A percentile compares a stretch with the other conserved stretches of the same genome.
Conservation (phyloP, 169 alveolate genomes). For the Plasmodium coatneyi region DNA sequence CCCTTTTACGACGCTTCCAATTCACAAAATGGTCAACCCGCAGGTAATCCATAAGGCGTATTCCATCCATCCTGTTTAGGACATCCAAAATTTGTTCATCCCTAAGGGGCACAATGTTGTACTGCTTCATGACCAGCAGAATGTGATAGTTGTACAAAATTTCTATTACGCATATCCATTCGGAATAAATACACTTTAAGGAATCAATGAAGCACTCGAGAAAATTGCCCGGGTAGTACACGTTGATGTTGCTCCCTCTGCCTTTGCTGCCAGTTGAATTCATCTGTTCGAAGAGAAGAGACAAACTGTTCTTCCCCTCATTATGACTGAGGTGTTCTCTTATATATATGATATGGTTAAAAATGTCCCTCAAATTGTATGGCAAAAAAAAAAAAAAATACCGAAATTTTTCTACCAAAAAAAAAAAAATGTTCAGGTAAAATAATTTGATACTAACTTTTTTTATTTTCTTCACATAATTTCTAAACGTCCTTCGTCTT, state of each 20-base stretch:
- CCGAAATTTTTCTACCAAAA: conserved; percentile 42
- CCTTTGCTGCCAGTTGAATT: conserved; percentile 2
- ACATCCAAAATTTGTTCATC: conserved; percentile 45
- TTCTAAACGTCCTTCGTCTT: conserved; percentile 33
- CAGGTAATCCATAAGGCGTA: conserved; percentile 20
- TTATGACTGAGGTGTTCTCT: conserved; percentile 8
- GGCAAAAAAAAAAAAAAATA: conserved; percentile 64
- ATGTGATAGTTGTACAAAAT: conserved; percentile 65
- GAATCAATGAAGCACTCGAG: conserved; percentile 51
- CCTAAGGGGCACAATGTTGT: conserved; percentile 24
- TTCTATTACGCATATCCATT: conserved; percentile 37
- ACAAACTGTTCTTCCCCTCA: conserved; percentile 20
- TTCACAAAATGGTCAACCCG: conserved; percentile 47
- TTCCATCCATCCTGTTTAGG: conserved; percentile 3
- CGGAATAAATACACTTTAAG: conserved; percentile 36
- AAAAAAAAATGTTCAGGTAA: conserved; percentile 48
- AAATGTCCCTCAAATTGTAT: conserved; percentile 31
- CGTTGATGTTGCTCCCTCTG: neutral
- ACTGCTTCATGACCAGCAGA: conserved; percentile 38
- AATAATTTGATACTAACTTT: conserved; percentile 43
- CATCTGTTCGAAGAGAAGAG: conserved; percentile 9
- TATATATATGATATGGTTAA: conserved; percentile 51
- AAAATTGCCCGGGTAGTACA: conserved; percentile 63
- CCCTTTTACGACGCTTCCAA: conserved; percentile 17
- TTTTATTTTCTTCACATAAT: conserved; percentile 66